Percentiles rank a stretch among this genome's conserved stretches.
These are phyloP conservation scores for Rhodotorula diobovata DNA, from an alignment of 768 basidiomycete genomes.

Conservation along the genomic window DNA sequence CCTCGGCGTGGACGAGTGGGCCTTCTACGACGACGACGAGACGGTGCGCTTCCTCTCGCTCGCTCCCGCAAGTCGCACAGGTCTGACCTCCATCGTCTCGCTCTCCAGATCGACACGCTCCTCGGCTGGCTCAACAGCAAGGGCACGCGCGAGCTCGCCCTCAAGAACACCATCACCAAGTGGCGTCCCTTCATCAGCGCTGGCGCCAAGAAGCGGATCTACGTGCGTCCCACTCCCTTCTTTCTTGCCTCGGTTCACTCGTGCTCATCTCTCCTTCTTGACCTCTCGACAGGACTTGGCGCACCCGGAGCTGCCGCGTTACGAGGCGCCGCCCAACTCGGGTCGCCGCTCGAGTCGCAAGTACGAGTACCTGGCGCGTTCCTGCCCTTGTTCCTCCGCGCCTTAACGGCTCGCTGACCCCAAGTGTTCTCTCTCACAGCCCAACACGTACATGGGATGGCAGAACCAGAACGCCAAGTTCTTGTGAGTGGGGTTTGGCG, in stretches of 20 bases:
- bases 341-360: constrained; percentile 17
- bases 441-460: constrained; percentile 22
- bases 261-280: not conserved
- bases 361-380: not conserved
- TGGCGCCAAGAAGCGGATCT: constrained; percentile 60
- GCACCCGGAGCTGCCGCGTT: constrained; percentile 18
- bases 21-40: constrained; percentile 76
- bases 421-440: not conserved
- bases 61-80: not conserved
- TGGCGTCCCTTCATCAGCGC: constrained; percentile 79
- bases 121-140: constrained; percentile 86
- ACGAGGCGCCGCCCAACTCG: not conserved
- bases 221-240: constrained; percentile 4
- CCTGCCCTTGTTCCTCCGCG: no score
- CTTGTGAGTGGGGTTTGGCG: not conserved
- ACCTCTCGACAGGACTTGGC: constrained; percentile 18
- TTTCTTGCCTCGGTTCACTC: not conserved
- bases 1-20: constrained; percentile 78
- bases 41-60: constrained; percentile 57
- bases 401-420: not conserved
- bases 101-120: constrained; percentile 80
- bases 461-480: constrained; percentile 11
- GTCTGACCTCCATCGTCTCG: constrained; percentile 3
- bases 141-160: constrained; percentile 77
- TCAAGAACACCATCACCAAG: constrained; percentile 70